These are phyloP conservation scores for Alternaria ventricosa DNA, from an alignment of 2,329 filamentous ascomycete genomes.

Conservation along the genomic window DNA sequence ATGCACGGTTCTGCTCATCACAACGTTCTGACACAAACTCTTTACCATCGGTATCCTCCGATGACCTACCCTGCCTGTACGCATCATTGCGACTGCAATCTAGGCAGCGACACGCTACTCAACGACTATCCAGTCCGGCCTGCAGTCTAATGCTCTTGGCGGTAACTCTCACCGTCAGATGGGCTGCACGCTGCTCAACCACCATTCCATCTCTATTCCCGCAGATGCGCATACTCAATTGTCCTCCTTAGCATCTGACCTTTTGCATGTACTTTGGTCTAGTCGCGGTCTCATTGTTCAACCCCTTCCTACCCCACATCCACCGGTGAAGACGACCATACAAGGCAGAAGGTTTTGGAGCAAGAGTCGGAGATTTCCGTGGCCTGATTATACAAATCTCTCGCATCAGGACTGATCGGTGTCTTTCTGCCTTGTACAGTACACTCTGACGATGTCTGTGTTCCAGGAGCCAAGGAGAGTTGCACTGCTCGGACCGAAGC, in stretches of 20 bases:
- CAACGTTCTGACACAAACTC: not conserved
- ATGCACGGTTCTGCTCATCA: not conserved
- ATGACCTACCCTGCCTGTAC: not conserved
- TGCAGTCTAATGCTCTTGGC: constrained; percentile 24
- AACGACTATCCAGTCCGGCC: constrained; percentile 12
- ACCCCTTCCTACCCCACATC: constrained; percentile 32
- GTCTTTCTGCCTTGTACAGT: constrained; percentile 19
- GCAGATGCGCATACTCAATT: constrained; percentile 20
- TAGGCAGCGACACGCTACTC: constrained; percentile 34
- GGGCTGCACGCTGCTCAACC: constrained; percentile 29
- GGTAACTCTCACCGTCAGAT: constrained; percentile 33
- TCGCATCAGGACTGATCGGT: constrained; percentile 9
- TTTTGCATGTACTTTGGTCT: constrained; percentile 22
- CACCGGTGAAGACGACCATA: constrained; percentile 39
- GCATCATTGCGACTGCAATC: constrained; percentile 16
- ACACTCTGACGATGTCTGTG: constrained; percentile 15
- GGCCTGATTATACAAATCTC: constrained; percentile 13
- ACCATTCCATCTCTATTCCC: constrained; percentile 12
- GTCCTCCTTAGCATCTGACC: constrained; percentile 29
- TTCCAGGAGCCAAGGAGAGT: constrained; percentile 1
- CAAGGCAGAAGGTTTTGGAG: constrained; percentile 38
- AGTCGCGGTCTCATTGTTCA: constrained; percentile 9
- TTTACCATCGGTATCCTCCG: constrained; percentile 3
- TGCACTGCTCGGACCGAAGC: not conserved
- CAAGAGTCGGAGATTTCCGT: constrained; percentile 19